Base-by-base conservation (phyloP, 768 basidiomycete species). In the Leccinum subtestaceum region DNA sequence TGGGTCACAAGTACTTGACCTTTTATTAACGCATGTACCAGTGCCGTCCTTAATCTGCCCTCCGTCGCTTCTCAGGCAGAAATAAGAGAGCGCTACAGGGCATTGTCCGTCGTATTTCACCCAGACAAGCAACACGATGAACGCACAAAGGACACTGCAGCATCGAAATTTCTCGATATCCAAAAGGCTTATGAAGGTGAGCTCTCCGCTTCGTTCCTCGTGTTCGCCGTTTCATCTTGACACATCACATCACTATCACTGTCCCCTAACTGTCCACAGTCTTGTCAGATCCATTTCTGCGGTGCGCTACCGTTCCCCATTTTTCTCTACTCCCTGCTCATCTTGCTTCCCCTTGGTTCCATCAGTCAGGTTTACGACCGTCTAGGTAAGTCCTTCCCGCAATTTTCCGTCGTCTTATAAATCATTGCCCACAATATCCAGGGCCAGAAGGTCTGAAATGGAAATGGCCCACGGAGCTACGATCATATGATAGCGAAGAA, bases 181-280 rank as follows among this genome's bases (percentile, higher is more conserved):
- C 90, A 93, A 63, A 87, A 87, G 63, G 91, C 93, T 12, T 93
- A 93, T 69, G 85, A 93, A 81, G 83, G 89, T 87, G 65, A 54
- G 77, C 15, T 21, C 46, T 34, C 15, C 25, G 10, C 32, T n/a
- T 25, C 29, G 27, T 9, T 32, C 32, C 45, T 9, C 40, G 31
- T 25, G 31, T 48, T 13, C 31, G 27, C 32, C 47, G 38, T 21
- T 56, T 47, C 40, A 6, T 56, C 12, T 36, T 57, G 47, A 34
- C 49, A 4, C 27, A 12, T 53, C 45, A 11, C 21, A 19, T 5
- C 36, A 34, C 32, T 51, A 19, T 5, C 36, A 34, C 32, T 51
- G 29, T 60, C 62, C 40, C 60, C 69, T 65, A 27, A 67, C 58
- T 45, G 55, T 55, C 55, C 61, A 56, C 40, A 86, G 86, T 93